phyloP scores from a whole-genome alignment of 257 asterid species.

The Datura wrightii region DNA sequence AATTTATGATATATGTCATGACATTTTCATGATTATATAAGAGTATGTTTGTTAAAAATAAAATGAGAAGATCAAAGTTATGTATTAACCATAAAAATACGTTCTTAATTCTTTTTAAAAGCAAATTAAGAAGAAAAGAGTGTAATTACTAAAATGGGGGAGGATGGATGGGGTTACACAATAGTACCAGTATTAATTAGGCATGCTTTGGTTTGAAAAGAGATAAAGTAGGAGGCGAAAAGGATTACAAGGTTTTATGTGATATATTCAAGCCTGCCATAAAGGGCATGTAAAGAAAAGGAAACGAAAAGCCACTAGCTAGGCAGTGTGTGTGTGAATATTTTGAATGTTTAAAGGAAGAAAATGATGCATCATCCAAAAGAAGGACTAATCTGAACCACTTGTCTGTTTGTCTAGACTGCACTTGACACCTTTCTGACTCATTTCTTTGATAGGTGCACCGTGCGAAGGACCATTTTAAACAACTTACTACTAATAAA shows the following conservation, averaged over 20 bases:
- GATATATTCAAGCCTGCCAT: slow-evolving; percentile 40
- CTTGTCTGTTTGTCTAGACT: slow-evolving; percentile 62
- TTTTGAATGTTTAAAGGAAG: slow-evolving; percentile 34
- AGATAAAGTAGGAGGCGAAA: background rate
- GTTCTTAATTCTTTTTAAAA: no score
- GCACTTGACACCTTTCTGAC: slow-evolving; percentile 46
- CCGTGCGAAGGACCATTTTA: background rate
- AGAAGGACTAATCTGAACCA: slow-evolving; percentile 39
- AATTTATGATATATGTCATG: no score
- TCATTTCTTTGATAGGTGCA: slow-evolving; percentile 22
- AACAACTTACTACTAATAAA: background rate
- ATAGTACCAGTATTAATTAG: background rate
- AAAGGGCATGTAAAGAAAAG: slow-evolving; percentile 31
- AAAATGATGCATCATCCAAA: background rate
- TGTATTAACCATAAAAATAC: no score
- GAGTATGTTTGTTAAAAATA: no score
- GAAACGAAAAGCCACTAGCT: slow-evolving; percentile 33
- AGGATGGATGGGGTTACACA: background rate
- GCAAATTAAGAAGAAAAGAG: no score
- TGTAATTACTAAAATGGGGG: no score
- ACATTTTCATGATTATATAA: no score
- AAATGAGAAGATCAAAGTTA: no score
- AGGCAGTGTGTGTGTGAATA: background rate
- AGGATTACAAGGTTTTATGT: slow-evolving; percentile 28
- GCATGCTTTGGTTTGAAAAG: slow-evolving; percentile 57